Base-by-base conservation (phyloP, 768 basidiomycete genomes). In the Suillus decipiens region DNA sequence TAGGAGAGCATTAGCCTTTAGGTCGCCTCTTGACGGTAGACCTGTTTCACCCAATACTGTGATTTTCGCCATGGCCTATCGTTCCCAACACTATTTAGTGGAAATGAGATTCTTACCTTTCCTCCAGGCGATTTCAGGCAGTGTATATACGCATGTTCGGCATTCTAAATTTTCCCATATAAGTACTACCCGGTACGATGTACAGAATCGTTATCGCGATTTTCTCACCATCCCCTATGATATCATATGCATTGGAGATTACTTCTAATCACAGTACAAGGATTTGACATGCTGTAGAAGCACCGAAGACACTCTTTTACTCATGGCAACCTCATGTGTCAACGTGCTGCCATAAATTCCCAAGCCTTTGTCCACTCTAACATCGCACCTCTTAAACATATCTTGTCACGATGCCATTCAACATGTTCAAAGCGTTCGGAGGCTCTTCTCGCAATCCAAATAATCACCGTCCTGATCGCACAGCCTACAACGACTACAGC, bases 1-100 rank as follows among this genome's bases (percentile, higher is more conserved):
- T 90, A 59, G 84, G 85, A 63, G 77, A 78, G 77, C 80, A 76
- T 50, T 61, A 60, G 22, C 8, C 8, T 31, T 62, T 28, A 34
- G 10, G 37, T 42, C 60, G 24, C 37, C 37, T 24, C 37, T 8
- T 39, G 55, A 56, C 39, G 15, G 22, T 37, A 36, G 33, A 36
- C 12, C 34, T 56, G 36, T 56, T 41, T 42, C 56, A 41, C 15
- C 22, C 6, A 28, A 28, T 39, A 28, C 37, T 39, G 24, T 39
- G 55, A 37, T 15, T 57, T 39, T 14, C 24, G 14, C n/a, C 34
- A 22, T 53, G 19, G 19, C 33, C 1, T n/a, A 1, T 56, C 53
- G 54, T 55, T 37, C 54, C 55, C 37, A 28, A 17, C 22, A 19
- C 24, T 11, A 37, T 56, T 37, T 17, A 28, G 37, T 56, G 55